phyloP scores from a whole-genome alignment of 768 basidiomycete species.

The Hebeloma cylindrosporum region DNA sequence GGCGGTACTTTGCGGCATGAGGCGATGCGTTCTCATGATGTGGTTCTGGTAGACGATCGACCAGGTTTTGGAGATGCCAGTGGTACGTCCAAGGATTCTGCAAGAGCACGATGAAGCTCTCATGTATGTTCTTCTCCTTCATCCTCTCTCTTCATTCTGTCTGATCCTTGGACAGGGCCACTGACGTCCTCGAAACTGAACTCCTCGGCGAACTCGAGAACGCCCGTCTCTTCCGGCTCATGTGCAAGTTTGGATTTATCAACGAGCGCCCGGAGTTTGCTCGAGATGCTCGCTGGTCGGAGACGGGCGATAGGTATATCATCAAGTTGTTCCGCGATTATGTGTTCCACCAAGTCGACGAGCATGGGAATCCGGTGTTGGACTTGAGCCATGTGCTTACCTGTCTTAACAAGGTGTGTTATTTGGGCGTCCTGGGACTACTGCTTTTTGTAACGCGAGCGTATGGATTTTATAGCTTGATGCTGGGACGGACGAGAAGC shows the following conservation, averaged over 20 bases:
- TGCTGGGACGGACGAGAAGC: slow-evolving; percentile 86
- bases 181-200: slow-evolving; percentile 81
- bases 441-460: too few species aligned
- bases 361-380: slow-evolving; percentile 83
- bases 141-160: slow-evolving; percentile 1
- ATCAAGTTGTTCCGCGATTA: slow-evolving; percentile 98
- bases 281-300: slow-evolving; percentile 95
- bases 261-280: slow-evolving; percentile 99
- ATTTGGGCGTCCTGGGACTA: not conserved
- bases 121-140: slow-evolving; percentile 46
- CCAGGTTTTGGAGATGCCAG: slow-evolving; percentile 78
- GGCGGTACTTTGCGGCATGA: not conserved
- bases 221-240: slow-evolving; percentile 81
- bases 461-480: slow-evolving; percentile 74
- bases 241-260: slow-evolving; percentile 97
- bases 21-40: not conserved
- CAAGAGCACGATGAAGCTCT: slow-evolving; percentile 87
- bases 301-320: slow-evolving; percentile 97
- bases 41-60: slow-evolving; percentile 58
- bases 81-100: slow-evolving; percentile 65
- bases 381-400: slow-evolving; percentile 90
- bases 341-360: slow-evolving; percentile 97
- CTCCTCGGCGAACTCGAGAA: slow-evolving; percentile 92
- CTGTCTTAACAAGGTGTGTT: slow-evolving; percentile 77
- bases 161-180: slow-evolving; percentile 48